These are phyloP conservation scores for Gymnopilus junonius DNA, from an alignment of 768 basidiomycete species.

Conservation along the genomic window DNA sequence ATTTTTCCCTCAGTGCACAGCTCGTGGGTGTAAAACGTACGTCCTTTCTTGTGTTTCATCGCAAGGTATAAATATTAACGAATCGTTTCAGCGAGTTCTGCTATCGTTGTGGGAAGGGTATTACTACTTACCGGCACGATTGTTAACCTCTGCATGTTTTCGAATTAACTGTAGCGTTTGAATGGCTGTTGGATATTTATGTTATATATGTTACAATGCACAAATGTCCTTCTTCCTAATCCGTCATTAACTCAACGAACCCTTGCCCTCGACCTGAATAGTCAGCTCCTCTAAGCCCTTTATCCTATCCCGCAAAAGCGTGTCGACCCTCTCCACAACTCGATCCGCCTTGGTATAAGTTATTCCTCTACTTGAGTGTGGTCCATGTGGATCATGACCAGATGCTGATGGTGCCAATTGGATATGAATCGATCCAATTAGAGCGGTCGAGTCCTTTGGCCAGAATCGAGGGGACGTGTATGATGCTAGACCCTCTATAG, in stretches of 20 bases:
- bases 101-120: background rate
- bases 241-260: background rate
- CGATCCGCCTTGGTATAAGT: constrained; percentile 69
- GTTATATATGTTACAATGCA: constrained; percentile 3
- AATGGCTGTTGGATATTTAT: background rate
- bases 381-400: constrained; percentile 56
- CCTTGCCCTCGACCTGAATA: constrained; percentile 75
- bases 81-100: background rate
- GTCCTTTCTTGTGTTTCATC: background rate
- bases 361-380: constrained; percentile 48
- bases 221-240: constrained; percentile 45
- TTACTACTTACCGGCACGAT: background rate
- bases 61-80: background rate
- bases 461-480: constrained; percentile 89
- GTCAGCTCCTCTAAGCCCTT: constrained; percentile 86
- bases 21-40: background rate
- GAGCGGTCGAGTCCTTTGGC: constrained; percentile 87
- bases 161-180: background rate
- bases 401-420: constrained; percentile 74
- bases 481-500: constrained; percentile 80
- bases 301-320: constrained; percentile 71
- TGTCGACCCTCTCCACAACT: constrained; percentile 78
- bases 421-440: constrained; percentile 93
- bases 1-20: background rate
- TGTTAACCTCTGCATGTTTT: background rate